These are phyloP conservation scores for Polyporus arcularius DNA, from an alignment of 768 basidiomycete genomes.

Conservation along the genomic window DNA sequence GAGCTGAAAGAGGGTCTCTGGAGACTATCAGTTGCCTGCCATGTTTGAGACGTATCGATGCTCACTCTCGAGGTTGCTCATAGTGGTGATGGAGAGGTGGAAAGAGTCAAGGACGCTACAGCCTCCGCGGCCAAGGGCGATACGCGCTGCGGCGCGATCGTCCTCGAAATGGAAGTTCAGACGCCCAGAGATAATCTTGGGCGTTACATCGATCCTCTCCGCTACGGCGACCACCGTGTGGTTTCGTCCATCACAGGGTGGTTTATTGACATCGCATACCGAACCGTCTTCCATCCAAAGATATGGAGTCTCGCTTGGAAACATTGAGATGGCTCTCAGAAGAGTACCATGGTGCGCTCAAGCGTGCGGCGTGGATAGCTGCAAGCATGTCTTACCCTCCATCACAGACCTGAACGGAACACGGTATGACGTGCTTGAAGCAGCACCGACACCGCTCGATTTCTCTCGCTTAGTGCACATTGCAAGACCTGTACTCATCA, in stretches of 20 bases:
- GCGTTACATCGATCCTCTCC: constrained; percentile 3
- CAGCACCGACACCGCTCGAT: constrained; percentile 65
- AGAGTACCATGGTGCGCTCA: constrained; percentile 10
- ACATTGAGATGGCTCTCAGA: constrained; percentile 10
- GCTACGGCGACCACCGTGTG: not conserved
- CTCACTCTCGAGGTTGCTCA: constrained; percentile 92
- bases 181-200: constrained; percentile 16
- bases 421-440: constrained; percentile 48
- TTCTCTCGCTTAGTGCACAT: constrained; percentile 69
- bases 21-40: constrained; percentile 30
- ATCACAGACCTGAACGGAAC: constrained; percentile 63
- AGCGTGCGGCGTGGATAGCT: not conserved
- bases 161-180: constrained; percentile 1
- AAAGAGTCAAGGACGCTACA: not conserved
- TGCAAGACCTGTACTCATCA: constrained; percentile 73
- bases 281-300: no score
- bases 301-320: not conserved
- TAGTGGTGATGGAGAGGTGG: constrained; percentile 32
- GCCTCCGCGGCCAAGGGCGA: constrained; percentile 9
- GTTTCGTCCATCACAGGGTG: not conserved
- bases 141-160: constrained; percentile 15
- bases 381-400: not conserved
- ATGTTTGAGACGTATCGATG: not conserved
- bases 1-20: constrained; percentile 98
- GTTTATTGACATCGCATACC: no score